Percentiles rank a stretch among this genome's conserved stretches.
Conservation (phyloP, 1,284 basidiomycete species). For the Gomphus bonarii region DNA sequence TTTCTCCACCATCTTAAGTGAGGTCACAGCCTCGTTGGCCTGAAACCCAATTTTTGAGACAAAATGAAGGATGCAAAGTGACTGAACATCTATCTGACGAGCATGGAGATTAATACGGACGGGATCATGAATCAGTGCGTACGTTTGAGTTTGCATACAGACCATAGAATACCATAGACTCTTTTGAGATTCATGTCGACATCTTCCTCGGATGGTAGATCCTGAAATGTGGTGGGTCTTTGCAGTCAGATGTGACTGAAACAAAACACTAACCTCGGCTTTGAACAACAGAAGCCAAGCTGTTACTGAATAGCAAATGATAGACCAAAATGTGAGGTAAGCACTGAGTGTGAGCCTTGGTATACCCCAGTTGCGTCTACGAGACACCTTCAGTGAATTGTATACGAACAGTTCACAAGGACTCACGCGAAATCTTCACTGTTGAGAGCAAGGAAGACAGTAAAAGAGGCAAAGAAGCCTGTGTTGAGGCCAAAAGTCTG, state of each 20-base stretch:
- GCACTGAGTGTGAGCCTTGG: slow-evolving; percentile 74
- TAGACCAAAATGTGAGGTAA: slow-evolving; percentile 84
- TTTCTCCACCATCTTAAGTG: slow-evolving; percentile 94
- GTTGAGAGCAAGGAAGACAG: slow-evolving; percentile 96
- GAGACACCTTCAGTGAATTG: background rate
- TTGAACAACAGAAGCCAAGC: slow-evolving; percentile 84
- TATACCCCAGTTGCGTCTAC: slow-evolving; percentile 72
- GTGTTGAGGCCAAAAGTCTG: slow-evolving; percentile 97
- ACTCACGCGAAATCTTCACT: slow-evolving; percentile 84
- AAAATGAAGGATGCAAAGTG: slow-evolving; percentile 80
- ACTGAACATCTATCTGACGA: slow-evolving; percentile 74
- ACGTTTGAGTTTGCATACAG: slow-evolving; percentile 89
- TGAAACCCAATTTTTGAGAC: slow-evolving; percentile 95
- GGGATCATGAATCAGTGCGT: slow-evolving; percentile 20
- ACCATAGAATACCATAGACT: slow-evolving; percentile 93
- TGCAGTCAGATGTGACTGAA: background rate
- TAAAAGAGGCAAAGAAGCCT: slow-evolving; percentile 94
- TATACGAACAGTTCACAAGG: background rate
- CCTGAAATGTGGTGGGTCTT: slow-evolving; percentile 30
- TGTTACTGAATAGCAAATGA: slow-evolving; percentile 77
- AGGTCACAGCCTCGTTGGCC: slow-evolving; percentile 88
- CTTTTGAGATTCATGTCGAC: slow-evolving; percentile 86
- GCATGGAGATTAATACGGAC: background rate
- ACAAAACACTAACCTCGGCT: slow-evolving; percentile 54
- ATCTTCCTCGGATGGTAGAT: slow-evolving; percentile 59